These are phyloP conservation scores for Senna siamea DNA, from an alignment of 306 rosid species.

Conservation along the genomic window DNA sequence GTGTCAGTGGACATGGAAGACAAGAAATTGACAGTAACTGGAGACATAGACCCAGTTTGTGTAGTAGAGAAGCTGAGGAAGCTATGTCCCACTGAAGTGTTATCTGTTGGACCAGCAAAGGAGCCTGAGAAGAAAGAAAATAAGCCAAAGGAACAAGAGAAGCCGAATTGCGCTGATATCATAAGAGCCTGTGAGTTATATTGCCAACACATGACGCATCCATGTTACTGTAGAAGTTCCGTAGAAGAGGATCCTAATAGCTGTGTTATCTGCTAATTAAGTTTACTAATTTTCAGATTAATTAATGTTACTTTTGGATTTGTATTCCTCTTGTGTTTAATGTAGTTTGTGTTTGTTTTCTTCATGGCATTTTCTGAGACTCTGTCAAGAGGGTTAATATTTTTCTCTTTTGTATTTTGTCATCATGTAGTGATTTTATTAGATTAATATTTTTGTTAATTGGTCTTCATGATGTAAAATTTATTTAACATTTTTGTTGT, in stretches of 20 bases:
- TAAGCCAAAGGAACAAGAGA: neutral
- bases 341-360: neutral
- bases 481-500: neutral
- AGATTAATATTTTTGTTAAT: neutral
- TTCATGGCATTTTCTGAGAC: neutral
- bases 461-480: neutral
- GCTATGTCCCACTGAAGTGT: constrained; percentile 43
- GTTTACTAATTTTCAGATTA: too few species aligned
- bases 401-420: neutral
- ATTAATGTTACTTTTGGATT: too few species aligned
- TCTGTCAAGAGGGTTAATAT: too few species aligned
- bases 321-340: too few species aligned
- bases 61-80: constrained; percentile 61
- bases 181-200: neutral
- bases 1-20: constrained; percentile 56
- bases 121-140: constrained; percentile 48
- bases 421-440: neutral
- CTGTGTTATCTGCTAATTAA: constrained; percentile 3
- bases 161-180: neutral
- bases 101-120: constrained; percentile 61
- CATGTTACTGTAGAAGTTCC: neutral
- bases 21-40: constrained; percentile 56
- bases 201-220: neutral
- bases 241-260: neutral
- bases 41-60: constrained; percentile 61